phyloP scores from a whole-genome alignment of 352 stramenopile genomes.

The Phytophthora pisi region DNA sequence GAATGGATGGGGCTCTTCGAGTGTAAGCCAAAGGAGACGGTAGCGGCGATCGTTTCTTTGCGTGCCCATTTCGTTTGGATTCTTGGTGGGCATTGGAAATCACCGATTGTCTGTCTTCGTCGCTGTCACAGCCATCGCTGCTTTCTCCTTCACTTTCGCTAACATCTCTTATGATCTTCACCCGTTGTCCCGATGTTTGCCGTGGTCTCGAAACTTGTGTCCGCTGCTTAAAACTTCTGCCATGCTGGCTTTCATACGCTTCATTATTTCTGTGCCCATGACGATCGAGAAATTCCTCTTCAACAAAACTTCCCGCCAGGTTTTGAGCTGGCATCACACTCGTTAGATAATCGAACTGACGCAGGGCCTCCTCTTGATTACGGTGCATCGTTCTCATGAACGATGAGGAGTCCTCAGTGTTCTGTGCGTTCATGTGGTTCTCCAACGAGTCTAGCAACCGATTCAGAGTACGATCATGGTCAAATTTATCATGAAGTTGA shows the following conservation, averaged over 20 bases:
- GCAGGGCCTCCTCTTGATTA: conserved; percentile 6
- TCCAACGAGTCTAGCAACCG: conserved; percentile 21
- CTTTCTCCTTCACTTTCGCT: not conserved
- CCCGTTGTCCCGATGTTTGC: not conserved
- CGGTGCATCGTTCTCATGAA: not conserved
- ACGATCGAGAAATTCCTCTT: not conserved
- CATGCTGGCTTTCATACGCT: not conserved
- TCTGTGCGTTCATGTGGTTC: conserved; percentile 6
- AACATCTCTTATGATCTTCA: not conserved
- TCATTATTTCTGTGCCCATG: not conserved
- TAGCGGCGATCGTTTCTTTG: not conserved
- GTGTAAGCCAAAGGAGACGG: not conserved
- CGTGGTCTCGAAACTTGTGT: not conserved
- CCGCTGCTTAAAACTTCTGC: not conserved
- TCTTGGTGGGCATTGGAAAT: not conserved
- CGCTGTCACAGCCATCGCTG: not conserved
- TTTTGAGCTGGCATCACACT: conserved; percentile 1
- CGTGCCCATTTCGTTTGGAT: not conserved
- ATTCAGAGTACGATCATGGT: conserved; percentile 6
- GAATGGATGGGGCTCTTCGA: not conserved
- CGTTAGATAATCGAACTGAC: conserved; percentile 19
- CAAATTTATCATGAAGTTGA: conserved; percentile 16
- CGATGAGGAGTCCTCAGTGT: not conserved
- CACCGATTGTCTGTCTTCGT: conserved; percentile 1
- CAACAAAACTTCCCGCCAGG: not conserved